These are phyloP conservation scores for Pythium plurisporium DNA, from an alignment of 352 stramenopile species.

Conservation along the genomic window DNA sequence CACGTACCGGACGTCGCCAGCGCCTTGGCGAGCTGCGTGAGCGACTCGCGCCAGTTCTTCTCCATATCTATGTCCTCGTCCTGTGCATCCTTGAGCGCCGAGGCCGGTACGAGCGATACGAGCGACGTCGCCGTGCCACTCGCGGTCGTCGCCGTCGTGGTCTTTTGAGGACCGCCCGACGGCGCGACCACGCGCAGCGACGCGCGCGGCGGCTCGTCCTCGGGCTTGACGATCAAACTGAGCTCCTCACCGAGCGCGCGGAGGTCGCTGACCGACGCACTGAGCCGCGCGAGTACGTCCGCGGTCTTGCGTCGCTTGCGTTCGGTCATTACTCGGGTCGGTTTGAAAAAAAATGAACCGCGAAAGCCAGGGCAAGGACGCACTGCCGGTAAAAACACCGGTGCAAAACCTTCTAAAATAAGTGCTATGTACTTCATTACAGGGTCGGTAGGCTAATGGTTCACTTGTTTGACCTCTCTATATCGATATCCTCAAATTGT, in stretches of 20 bases:
- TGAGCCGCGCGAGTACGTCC: slow-evolving; percentile 12
- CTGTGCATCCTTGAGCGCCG: not conserved
- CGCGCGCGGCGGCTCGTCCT: not conserved
- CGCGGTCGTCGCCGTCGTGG: not conserved
- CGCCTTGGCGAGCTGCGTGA: slow-evolving; percentile 10
- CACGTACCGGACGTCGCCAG: slow-evolving; percentile 4
- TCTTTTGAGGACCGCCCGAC: not conserved
- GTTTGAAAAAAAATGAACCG: too few relatives aligned
- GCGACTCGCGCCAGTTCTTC: slow-evolving; percentile 5
- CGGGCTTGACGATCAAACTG: slow-evolving; percentile 10
- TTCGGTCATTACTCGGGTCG: slow-evolving; percentile 8
- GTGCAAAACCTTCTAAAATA: too few relatives aligned
- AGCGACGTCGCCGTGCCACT: slow-evolving; percentile 14
- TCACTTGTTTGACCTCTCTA: too few relatives aligned
- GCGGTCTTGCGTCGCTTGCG: slow-evolving; percentile 12
- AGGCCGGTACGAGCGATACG: slow-evolving; percentile 11
- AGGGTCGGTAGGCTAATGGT: too few relatives aligned
- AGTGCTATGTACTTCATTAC: too few relatives aligned
- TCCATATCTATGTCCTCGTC: not conserved
- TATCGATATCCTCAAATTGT: too few relatives aligned
- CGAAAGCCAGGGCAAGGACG: too few relatives aligned
- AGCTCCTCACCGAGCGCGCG: slow-evolving; percentile 14
- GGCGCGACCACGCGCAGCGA: slow-evolving; percentile 10
- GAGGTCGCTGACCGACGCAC: slow-evolving; percentile 14
- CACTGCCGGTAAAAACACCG: not conserved